Base-by-base conservation (phyloP, 1,284 basidiomycete genomes). In the Cerrena zonata region DNA sequence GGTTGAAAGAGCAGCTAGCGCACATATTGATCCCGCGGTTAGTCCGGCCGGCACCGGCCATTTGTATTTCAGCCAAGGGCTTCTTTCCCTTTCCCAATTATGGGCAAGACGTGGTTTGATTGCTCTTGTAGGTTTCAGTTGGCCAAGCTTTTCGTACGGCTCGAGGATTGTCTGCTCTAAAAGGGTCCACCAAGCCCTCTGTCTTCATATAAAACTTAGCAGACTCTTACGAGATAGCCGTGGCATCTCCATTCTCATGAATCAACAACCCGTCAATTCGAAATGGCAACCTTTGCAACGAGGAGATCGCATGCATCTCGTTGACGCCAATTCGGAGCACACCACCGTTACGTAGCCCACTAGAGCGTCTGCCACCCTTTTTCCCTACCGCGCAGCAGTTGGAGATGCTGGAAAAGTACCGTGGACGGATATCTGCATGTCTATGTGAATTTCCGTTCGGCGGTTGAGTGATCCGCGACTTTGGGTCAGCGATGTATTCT, bases 51-150 rank as follows among this genome's bases (percentile, higher is more conserved):
- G 30, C 7, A 7, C 7, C 30, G 30, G 30, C 30, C 30, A n/a
- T n/a, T 34, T 34, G 30, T 22, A n/a, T 19, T 19, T 42, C 69
- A 70, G 51, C 70, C 68, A 49, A 56, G 45, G 30, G 59, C 53
- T n/a, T 44, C 25, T 38, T 71, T 66, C 26, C 5, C 45, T 22
- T 23, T 13, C 23, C 41, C 22, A 5, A 5, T 22, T 42, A 22
- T 42, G 41, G 41, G 21, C 41, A 42, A 42, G 19, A 23, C 41
- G 41, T 42, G 21, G 41, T 42, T 42, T 42, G 41, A 42, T 42
- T 42, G 21, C 13, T 22, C 13, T 13, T 42, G 5, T 4, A 23
- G 23, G 10, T 40, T 40, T 18, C 7, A 42, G 4, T 42, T 42
- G 41, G 41, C 41, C 15, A 7, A 34, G 7, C 30, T 7, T 34